Conservation (phyloP, 306 rosid species). For the Echinosophora koreensis region DNA sequence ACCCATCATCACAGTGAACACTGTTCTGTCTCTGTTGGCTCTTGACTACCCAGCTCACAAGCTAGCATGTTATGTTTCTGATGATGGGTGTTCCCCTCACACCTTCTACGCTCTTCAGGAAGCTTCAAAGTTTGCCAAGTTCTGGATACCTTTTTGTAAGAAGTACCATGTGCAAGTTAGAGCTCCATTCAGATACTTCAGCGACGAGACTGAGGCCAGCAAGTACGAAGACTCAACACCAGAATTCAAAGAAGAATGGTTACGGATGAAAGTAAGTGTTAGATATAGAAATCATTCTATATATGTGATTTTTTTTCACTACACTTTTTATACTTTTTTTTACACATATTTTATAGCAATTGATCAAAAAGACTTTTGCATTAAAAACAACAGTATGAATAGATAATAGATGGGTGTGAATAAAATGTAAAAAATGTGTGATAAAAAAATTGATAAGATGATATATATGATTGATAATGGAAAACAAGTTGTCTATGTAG, state of each 20-base stretch:
- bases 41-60: conserved; percentile 72
- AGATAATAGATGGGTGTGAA: no score
- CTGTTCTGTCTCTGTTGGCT: conserved; percentile 72
- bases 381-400: no score
- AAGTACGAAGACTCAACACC: not conserved
- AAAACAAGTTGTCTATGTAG: no score
- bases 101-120: conserved; percentile 64
- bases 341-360: no score
- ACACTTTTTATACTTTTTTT: no score
- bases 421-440: no score
- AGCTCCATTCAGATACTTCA: conserved; percentile 70
- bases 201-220: not conserved
- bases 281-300: no score
- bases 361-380: no score
- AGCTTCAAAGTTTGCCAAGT: conserved; percentile 66
- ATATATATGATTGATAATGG: no score
- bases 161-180: conserved; percentile 59
- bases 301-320: no score
- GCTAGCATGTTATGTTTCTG: conserved; percentile 80
- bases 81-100: conserved; percentile 70
- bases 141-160: conserved; percentile 76
- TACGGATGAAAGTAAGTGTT: conserved; percentile 55
- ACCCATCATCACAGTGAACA: conserved; percentile 69
- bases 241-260: conserved; percentile 58
- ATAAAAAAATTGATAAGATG: no score